Base-by-base conservation (phyloP, 2,329 filamentous ascomycete genomes). In the Alternaria sp. region DNA sequence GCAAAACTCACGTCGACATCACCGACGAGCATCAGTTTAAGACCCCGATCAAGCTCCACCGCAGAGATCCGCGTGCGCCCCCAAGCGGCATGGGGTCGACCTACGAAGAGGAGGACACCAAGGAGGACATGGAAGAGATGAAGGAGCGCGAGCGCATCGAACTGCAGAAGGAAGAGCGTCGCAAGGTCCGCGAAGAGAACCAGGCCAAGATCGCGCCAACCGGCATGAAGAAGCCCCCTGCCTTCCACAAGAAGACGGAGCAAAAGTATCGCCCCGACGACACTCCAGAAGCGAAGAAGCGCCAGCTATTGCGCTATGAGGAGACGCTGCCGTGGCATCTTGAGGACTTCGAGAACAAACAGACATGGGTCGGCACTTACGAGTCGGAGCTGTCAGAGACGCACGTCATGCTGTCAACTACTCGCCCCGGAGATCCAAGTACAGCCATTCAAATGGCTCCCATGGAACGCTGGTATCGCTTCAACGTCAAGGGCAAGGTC, bases 251-350 rank as follows among this genome's bases (percentile, higher is more conserved):
- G 79, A 96, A 94, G 73, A 94, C 89, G 1, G 91, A 93, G 65
- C 92, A 93, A 70, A 91, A 96, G 22, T 93, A 92, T 73, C 89
- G 92, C 67, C 87, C 91, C n/a, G 91, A 96, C 58, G 87, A 89
- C 74, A 88, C 88, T 2, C 86, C 86, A 81, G 82, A 95, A 86
- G 85, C 96, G 85, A 82, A 88, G 88, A 80, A 90, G 60, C 82
- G 82, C 51, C 82, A 85, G 42, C 83, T 87, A 60, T 81, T 89
- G 42, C 86, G 94, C 64, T 99, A 98, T 68, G 95, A 98, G 76
- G 95, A 99, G 78, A 93, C 94, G 4, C 83, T 97, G 51, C 95
- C 95, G 6, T 99, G 95, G 95, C 94, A 97, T 76, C 80, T 99
- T 36, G 95, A 99, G 76, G 95, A 99, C 77, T 96, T 94, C 41